These are phyloP conservation scores for Stachybotrys echinatus DNA, from an alignment of 2,329 filamentous ascomycete species.

Conservation along the genomic window DNA sequence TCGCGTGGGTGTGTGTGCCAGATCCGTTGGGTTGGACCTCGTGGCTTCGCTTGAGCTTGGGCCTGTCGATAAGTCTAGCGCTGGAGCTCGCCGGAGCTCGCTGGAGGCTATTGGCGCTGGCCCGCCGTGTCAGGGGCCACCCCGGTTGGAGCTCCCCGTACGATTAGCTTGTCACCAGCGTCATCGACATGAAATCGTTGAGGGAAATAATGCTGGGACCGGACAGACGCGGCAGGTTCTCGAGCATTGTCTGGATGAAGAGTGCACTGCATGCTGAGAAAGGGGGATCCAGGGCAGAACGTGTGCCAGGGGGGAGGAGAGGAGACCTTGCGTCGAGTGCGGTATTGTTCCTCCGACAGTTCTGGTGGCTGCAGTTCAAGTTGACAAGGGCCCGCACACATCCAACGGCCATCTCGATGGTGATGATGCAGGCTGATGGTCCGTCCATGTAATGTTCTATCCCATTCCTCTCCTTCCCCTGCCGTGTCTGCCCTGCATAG, in stretches of 20 bases:
- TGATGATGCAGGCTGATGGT: neutral
- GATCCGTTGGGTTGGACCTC: neutral
- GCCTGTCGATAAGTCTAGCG: neutral
- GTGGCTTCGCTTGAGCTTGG: neutral
- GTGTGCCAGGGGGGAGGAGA: no score
- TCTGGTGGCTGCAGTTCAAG: no score
- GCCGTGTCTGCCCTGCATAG: neutral
- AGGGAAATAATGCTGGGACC: neutral
- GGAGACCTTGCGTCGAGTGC: no score
- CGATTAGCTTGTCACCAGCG: neutral
- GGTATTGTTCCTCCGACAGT: no score
- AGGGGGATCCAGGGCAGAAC: no score
- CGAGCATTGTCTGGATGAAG: no score
- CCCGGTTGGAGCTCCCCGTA: neutral
- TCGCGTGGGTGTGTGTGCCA: neutral
- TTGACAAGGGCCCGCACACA: no score
- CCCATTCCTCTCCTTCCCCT: neutral
- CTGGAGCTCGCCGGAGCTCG: neutral
- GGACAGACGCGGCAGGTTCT: no score
- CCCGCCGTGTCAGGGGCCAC: no score
- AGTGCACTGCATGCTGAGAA: no score
- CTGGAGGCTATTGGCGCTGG: no score
- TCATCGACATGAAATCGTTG: neutral
- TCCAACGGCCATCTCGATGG: neutral
- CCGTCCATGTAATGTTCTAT: neutral